Base-by-base conservation (phyloP, 2,329 filamentous ascomycete species). In the Pseudonectria foliicola region DNA sequence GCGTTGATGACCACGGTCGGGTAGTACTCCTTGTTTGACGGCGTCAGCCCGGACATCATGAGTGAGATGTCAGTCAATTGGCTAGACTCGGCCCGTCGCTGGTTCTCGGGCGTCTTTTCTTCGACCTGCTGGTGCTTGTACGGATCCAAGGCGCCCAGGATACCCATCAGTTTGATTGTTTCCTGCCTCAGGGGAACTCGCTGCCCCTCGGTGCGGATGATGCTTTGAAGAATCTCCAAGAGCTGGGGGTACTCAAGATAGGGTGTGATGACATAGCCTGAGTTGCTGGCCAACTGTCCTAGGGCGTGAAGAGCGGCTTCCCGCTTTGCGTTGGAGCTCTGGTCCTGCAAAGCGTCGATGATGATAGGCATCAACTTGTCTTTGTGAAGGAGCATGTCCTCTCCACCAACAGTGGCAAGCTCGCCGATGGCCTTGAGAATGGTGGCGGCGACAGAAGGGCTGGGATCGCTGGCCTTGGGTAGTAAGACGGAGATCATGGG, bases 1-100 rank as follows among this genome's bases (percentile, higher is more conserved):
- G 92, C 93, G 52, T 95, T 95, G 56, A 98, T 95, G 30, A 95
- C 92, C 13, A 98, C 88, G 0, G 92, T 98, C 1, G 92, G 92
- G 55, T 95, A 98, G 61, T 98, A 98, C 52, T 98, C 92, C 55
- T 98, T 95, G 54, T 86, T 95, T 0, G 90, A 96, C 0, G 92
- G 93, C 1, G 89, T 96, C 27, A 95, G 71, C 11, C 93, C 92
- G 27, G 86, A 88, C 90, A 98, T 98, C 71, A 98, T 96, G 21
- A 98, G 72, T 4, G 89, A 92, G 29, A 98, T 93, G 60, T 98
- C 92, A 1, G 90, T 94, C 50, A 94, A 66, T 38, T 79, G 76
- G 27, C 73, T 76, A 2, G 71, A 70, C 46, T 82, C 78, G 26
- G 70, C 68, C 13, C 71, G 73, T 18, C 73, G 75, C 53, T 92